Percentiles rank a stretch among this genome's conserved stretches.
Conservation (phyloP, 768 basidiomycete genomes). For the Daedaleopsis sinensis region DNA sequence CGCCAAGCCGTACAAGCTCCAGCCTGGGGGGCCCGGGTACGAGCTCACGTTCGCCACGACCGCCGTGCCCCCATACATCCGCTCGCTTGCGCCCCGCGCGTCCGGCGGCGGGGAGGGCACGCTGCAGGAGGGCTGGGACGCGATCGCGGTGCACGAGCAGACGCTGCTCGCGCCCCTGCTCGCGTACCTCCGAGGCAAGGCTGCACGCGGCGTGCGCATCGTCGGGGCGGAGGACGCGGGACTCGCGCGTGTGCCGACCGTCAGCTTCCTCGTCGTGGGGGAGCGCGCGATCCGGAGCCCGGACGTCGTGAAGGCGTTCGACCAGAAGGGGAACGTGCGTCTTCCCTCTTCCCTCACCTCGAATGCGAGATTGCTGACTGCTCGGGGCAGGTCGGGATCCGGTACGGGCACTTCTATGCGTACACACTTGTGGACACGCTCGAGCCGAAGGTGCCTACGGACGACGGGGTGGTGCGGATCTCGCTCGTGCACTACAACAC, state of each 20-base stretch:
- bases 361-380: background rate
- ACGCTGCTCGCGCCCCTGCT: slow-evolving; percentile 56
- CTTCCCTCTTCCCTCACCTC: background rate
- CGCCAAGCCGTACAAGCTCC: slow-evolving; percentile 58
- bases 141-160: slow-evolving; percentile 66
- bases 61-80: slow-evolving; percentile 64
- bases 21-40: slow-evolving; percentile 76
- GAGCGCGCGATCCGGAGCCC: slow-evolving; percentile 57
- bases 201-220: slow-evolving; percentile 62
- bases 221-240: slow-evolving; percentile 59
- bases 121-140: slow-evolving; percentile 54
- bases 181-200: slow-evolving; percentile 52
- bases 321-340: slow-evolving; percentile 64
- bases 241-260: slow-evolving; percentile 59
- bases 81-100: slow-evolving; percentile 50
- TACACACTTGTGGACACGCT: slow-evolving; percentile 60
- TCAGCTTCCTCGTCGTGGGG: slow-evolving; percentile 72
- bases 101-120: slow-evolving; percentile 9
- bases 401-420: slow-evolving; percentile 80
- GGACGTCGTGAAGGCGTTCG: slow-evolving; percentile 67
- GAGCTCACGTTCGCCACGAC: slow-evolving; percentile 67
- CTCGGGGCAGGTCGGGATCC: slow-evolving; percentile 68
- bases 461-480: slow-evolving; percentile 73
- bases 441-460: slow-evolving; percentile 56
- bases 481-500: slow-evolving; percentile 85